Conservation (phyloP, 2,329 filamentous ascomycete species). For the Pseudogymnoascus sp. region DNA sequence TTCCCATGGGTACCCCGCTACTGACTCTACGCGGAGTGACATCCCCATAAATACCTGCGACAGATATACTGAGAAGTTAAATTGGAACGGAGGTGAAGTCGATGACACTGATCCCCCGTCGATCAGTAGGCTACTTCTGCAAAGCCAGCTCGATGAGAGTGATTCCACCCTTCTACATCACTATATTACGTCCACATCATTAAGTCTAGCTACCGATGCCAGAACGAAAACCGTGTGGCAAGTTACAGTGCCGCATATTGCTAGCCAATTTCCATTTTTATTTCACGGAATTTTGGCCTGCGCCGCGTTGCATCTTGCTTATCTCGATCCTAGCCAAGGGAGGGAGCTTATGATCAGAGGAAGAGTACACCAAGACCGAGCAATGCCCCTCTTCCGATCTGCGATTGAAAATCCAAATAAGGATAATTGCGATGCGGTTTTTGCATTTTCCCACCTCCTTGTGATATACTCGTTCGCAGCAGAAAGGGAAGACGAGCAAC, state of each 20-base stretch:
- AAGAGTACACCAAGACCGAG: slow-evolving; percentile 14
- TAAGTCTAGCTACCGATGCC: slow-evolving; percentile 17
- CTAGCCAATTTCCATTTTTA: slow-evolving; percentile 30
- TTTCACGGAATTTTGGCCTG: slow-evolving; percentile 37
- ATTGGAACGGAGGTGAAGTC: neutral
- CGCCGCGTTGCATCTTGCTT: slow-evolving; percentile 22
- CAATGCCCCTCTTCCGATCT: slow-evolving; percentile 16
- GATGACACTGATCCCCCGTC: neutral
- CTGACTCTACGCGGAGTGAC: neutral
- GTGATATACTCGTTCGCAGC: slow-evolving; percentile 19
- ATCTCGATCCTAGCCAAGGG: slow-evolving; percentile 11
- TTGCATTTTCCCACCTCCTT: slow-evolving; percentile 18
- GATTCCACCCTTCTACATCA: slow-evolving; percentile 19
- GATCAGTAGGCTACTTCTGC: neutral
- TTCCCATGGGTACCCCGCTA: neutral
- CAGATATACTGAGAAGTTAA: neutral
- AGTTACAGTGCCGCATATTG: slow-evolving; percentile 30
- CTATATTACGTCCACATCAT: slow-evolving; percentile 20
- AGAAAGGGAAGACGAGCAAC: slow-evolving; percentile 18
- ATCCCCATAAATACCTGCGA: slow-evolving; percentile 1
- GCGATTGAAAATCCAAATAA: slow-evolving; percentile 12
- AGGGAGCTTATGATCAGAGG: slow-evolving; percentile 14
- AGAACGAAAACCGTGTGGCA: slow-evolving; percentile 27
- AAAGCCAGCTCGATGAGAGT: slow-evolving; percentile 10
- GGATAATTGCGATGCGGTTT: slow-evolving; percentile 16